These are phyloP conservation scores for Cladosporium sp. DNA, from an alignment of 2,329 filamentous ascomycete species.

Conservation along the genomic window DNA sequence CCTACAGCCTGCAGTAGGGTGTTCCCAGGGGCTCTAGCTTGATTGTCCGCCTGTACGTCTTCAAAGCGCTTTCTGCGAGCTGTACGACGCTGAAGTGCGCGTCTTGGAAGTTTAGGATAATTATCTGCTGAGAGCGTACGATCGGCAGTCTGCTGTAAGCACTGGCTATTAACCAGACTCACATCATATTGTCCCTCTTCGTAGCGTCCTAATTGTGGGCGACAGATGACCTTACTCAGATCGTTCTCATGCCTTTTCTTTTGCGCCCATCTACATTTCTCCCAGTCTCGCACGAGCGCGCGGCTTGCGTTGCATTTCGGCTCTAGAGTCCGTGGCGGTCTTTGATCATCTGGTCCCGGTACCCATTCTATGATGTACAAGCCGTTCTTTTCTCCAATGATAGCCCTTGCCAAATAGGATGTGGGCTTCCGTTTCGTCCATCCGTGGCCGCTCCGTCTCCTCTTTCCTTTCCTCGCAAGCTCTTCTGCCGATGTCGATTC, in stretches of 20 bases:
- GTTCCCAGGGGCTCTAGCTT: background rate
- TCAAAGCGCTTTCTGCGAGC: background rate
- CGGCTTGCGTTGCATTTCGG: background rate
- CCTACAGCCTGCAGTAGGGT: background rate
- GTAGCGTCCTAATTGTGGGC: background rate
- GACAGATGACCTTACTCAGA: background rate
- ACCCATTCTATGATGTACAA: background rate
- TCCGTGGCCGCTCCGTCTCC: background rate
- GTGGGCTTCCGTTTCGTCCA: background rate
- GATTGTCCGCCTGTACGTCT: background rate
- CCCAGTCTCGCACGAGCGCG: background rate
- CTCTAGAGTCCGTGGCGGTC: background rate
- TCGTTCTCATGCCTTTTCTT: background rate
- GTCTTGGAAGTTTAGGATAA: background rate
- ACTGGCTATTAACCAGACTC: background rate
- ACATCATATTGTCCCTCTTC: background rate
- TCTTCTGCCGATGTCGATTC: background rate
- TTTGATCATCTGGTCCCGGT: background rate
- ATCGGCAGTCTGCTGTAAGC: background rate
- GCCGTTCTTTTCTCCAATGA: background rate
- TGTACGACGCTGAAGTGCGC: background rate
- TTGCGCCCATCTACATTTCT: background rate
- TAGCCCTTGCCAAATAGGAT: background rate
- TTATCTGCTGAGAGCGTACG: background rate
- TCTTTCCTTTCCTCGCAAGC: background rate